phyloP scores from a whole-genome alignment of 306 rosid species.

The Vachellia pachyceras region DNA sequence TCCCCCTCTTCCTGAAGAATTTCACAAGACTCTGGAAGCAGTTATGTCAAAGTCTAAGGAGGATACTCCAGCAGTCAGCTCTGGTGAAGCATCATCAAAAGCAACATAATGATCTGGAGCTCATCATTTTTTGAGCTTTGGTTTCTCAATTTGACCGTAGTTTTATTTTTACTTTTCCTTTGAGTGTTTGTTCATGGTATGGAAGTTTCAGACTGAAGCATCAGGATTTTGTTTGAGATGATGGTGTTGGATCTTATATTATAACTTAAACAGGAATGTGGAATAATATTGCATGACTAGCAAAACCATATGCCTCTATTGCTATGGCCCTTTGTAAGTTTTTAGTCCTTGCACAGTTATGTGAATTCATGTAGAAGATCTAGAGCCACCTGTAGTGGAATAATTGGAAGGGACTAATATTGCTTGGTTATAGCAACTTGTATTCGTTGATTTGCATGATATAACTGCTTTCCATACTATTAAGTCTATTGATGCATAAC shows the following conservation, averaged over 20 bases:
- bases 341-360: neutral
- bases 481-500: neutral
- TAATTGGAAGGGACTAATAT: neutral
- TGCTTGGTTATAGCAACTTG: neutral
- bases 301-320: neutral
- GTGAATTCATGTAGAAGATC: neutral
- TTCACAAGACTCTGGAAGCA: slow-evolving; percentile 59
- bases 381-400: neutral
- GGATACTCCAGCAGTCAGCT: slow-evolving; percentile 43
- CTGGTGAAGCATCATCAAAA: slow-evolving; percentile 56
- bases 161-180: slow-evolving; percentile 24
- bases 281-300: slow-evolving; percentile 15
- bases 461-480: neutral
- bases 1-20: slow-evolving; percentile 79
- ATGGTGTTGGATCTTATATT: slow-evolving; percentile 7
- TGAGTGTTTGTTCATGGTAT: slow-evolving; percentile 20
- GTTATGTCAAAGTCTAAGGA: slow-evolving; percentile 38
- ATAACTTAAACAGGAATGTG: slow-evolving; percentile 29
- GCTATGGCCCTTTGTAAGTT: neutral
- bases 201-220: slow-evolving; percentile 26
- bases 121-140: slow-evolving; percentile 35
- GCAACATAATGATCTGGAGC: slow-evolving; percentile 38
- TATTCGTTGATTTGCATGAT: neutral
- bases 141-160: slow-evolving; percentile 35
- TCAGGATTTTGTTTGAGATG: slow-evolving; percentile 10